Conservation (phyloP, 2,329 filamentous ascomycete genomes). For the Colletotrichum melonis region DNA sequence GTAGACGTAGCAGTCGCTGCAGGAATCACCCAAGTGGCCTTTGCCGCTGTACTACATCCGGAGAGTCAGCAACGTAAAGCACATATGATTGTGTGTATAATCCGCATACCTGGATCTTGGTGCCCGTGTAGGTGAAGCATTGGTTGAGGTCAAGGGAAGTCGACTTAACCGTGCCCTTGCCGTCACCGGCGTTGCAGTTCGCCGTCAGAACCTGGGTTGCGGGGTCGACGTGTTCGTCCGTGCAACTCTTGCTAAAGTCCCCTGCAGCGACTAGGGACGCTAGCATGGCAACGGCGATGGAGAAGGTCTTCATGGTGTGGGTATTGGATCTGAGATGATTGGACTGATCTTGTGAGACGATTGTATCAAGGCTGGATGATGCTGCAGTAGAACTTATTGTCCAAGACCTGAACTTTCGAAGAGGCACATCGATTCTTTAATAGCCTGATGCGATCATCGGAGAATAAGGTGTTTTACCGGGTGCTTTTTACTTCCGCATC, state of each 20-base stretch:
- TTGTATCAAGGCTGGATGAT: neutral
- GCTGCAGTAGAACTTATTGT: neutral
- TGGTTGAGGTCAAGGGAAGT: conserved; percentile 26
- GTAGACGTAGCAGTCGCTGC: conserved; percentile 34
- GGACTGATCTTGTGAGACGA: neutral
- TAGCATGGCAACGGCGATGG: neutral
- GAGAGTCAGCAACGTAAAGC: conserved; percentile 10
- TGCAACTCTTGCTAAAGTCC: conserved; percentile 31
- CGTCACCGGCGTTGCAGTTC: conserved; percentile 26
- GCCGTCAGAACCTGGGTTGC: conserved; percentile 23
- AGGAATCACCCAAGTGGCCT: conserved; percentile 40
- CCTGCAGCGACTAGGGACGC: neutral
- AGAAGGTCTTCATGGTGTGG: neutral
- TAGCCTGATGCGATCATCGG: neutral
- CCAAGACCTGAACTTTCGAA: neutral
- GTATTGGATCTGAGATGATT: neutral
- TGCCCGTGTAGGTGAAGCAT: conserved; percentile 17
- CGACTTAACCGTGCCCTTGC: conserved; percentile 16
- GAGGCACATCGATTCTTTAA: neutral
- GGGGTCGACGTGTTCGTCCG: conserved; percentile 22
- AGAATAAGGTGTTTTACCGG: neutral
- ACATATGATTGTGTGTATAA: neutral
- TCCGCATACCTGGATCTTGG: conserved; percentile 17
- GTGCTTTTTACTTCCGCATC: neutral
- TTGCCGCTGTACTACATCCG: conserved; percentile 14